phyloP scores from a whole-genome alignment of 306 rosid genomes.

The Ammopiptanthus mongolicus region DNA sequence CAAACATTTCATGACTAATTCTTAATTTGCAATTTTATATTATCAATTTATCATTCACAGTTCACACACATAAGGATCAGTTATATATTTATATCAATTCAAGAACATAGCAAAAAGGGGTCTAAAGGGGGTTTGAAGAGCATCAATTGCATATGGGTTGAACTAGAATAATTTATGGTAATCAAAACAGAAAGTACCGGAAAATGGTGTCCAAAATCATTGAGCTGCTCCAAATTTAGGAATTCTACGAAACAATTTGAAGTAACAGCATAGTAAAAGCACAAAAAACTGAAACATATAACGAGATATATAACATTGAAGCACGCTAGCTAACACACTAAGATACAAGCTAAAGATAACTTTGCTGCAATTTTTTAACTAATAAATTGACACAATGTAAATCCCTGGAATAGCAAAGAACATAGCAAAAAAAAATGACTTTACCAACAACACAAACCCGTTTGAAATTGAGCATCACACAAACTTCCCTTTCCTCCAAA shows the following conservation, averaged over 20 bases:
- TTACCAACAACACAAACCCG: background rate
- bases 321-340: background rate
- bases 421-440: background rate
- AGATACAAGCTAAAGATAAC: background rate
- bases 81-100: background rate
- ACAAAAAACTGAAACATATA: background rate
- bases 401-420: background rate
- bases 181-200: background rate
- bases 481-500: background rate
- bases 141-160: background rate
- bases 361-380: background rate
- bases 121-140: background rate
- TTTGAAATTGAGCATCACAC: background rate
- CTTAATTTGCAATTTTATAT: background rate
- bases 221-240: background rate
- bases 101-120: background rate
- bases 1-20: background rate
- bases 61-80: background rate
- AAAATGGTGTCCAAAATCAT: background rate
- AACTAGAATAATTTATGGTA: background rate
- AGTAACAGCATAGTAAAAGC: background rate
- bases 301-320: background rate
- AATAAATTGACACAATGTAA: background rate
- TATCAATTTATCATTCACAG: background rate
- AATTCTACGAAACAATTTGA: background rate